A percentile compares a stretch with the other conserved stretches of the same genome.
phyloP scores from a whole-genome alignment of 192 early-diverging fungal species.

The Spinellus fusiger region DNA sequence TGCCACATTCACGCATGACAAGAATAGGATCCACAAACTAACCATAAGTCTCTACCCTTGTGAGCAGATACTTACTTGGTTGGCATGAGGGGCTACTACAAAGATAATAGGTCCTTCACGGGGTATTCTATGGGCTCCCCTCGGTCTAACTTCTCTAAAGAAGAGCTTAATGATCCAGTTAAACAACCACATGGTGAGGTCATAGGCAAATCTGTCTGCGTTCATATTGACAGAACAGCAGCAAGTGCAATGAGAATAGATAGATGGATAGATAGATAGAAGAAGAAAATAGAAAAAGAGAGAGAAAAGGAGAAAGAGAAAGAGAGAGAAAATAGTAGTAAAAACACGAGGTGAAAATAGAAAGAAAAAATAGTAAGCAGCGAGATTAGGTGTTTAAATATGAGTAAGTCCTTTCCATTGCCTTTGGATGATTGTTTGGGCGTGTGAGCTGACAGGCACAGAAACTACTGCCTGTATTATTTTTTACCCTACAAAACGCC shows the following conservation, averaged over 20 bases:
- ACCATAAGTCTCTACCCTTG: no score
- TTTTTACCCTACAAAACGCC: no score
- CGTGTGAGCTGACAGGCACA: no score
- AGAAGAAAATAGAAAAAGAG: not conserved
- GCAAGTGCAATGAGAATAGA: no score
- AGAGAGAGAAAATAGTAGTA: not conserved
- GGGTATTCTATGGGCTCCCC: conserved; percentile 82
- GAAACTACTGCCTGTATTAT: no score
- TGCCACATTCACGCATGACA: conserved; percentile 72
- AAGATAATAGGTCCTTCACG: conserved; percentile 88
- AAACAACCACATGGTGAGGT: conserved; percentile 62
- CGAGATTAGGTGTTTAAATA: not conserved
- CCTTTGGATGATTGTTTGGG: no score
- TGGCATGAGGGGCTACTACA: conserved; percentile 76
- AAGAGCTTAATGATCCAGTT: conserved; percentile 67
- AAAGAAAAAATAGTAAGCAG: not conserved
- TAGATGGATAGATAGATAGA: not conserved
- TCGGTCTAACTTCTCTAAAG: conserved; percentile 84
- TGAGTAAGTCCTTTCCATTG: no score
- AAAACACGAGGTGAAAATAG: no score
- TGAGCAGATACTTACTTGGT: conserved; percentile 49
- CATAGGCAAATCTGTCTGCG: conserved; percentile 40
- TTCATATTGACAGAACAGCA: not conserved
- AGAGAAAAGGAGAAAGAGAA: not conserved
- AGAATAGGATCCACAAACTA: conserved; percentile 95